phyloP scores from a whole-genome alignment of 2,329 filamentous ascomycete genomes.

The Apiospora malaysiana region DNA sequence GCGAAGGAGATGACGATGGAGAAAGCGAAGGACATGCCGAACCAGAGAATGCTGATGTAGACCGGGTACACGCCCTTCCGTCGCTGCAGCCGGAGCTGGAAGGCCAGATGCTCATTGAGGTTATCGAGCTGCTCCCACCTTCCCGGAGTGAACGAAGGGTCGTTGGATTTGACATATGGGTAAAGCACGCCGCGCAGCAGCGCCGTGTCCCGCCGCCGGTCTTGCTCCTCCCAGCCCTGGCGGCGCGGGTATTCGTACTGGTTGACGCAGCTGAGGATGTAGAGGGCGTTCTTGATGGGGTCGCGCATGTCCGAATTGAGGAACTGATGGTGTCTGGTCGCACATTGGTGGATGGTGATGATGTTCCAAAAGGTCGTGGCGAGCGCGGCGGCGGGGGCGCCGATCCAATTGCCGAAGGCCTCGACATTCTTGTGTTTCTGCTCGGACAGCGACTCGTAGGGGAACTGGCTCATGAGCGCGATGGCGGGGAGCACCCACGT shows the following conservation, averaged over 20 bases:
- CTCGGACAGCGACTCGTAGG: slow-evolving; percentile 2
- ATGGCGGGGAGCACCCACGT: slow-evolving; percentile 2
- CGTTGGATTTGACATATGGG: neutral
- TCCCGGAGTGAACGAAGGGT: neutral
- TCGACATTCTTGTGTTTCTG: neutral
- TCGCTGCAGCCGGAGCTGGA: slow-evolving; percentile 9
- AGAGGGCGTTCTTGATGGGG: neutral
- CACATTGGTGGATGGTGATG: neutral
- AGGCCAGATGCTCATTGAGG: neutral
- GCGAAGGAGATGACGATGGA: slow-evolving; percentile 18
- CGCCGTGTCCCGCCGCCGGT: slow-evolving; percentile 3
- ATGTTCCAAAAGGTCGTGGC: slow-evolving; percentile 10
- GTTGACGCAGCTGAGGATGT: neutral
- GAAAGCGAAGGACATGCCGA: neutral
- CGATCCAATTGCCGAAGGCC: slow-evolving; percentile 11
- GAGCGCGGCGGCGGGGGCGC: neutral
- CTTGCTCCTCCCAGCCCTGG: neutral
- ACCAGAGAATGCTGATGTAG: slow-evolving; percentile 11
- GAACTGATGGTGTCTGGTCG: neutral
- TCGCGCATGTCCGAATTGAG: neutral
- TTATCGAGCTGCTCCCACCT: neutral
- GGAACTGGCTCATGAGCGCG: slow-evolving; percentile 15
- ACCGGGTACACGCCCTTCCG: slow-evolving; percentile 16
- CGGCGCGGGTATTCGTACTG: slow-evolving; percentile 16
- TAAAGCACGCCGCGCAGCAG: neutral